Conservation (phyloP, 345 rosid species). For the Euphorbia peplus region DNA sequence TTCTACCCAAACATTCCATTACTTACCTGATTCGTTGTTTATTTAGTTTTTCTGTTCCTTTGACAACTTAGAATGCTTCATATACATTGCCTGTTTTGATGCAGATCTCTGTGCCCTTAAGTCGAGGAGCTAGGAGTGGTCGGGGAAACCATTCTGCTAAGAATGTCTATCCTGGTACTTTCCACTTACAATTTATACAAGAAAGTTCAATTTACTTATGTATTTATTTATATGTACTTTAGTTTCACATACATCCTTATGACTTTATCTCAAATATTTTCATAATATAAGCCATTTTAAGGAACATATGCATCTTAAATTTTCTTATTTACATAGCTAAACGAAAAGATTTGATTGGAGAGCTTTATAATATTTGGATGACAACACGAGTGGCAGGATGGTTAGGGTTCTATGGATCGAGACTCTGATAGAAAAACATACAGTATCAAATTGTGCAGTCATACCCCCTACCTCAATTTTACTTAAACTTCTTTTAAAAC, state of each 20-base stretch:
- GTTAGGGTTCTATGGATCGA: neutral
- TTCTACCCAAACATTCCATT: too few species aligned
- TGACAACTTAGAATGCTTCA: neutral
- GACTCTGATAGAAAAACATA: neutral
- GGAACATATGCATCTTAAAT: neutral
- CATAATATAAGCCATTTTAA: neutral
- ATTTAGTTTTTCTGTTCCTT: neutral
- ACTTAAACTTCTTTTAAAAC: neutral
- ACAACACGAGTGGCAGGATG: neutral
- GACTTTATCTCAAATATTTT: neutral
- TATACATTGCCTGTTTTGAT: conserved; percentile 17
- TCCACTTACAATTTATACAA: neutral
- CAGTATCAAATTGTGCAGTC: too few species aligned
- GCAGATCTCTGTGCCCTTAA: conserved; percentile 43
- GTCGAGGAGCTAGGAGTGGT: conserved; percentile 41
- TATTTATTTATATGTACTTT: neutral
- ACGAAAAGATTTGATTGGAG: neutral
- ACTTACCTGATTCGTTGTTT: neutral
- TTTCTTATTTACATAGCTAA: neutral
- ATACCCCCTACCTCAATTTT: neutral
- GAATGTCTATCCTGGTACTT: conserved; percentile 41
- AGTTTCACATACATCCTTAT: neutral
- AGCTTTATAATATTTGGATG: neutral
- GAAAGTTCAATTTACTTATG: neutral
- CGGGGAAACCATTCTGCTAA: conserved; percentile 48